These are phyloP conservation scores for Penicillium glabrum DNA, from an alignment of 2,329 filamentous ascomycete genomes.

Conservation along the genomic window DNA sequence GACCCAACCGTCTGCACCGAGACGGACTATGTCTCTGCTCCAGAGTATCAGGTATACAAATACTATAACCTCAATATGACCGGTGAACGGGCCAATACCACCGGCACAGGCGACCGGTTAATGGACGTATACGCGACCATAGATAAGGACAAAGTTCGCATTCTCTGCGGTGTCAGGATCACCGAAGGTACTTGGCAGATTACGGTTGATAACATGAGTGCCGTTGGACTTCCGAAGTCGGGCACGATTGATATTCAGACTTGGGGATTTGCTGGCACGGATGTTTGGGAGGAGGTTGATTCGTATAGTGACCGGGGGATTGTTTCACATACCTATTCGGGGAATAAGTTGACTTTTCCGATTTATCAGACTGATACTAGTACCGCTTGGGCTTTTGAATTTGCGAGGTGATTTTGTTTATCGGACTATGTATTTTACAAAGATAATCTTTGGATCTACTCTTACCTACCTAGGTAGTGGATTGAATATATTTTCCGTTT, in stretches of 20 bases:
- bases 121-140: constrained; percentile 44
- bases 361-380: constrained; percentile 37
- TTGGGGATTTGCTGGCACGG: constrained; percentile 18
- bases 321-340: constrained; percentile 34
- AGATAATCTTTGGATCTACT: rapidly evolving
- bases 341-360: constrained; percentile 37
- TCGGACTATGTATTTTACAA: rapidly evolving
- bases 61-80: constrained; percentile 50
- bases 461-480: too few species aligned
- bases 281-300: constrained; percentile 28
- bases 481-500: too few species aligned
- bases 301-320: constrained; percentile 32
- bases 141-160: constrained; percentile 30
- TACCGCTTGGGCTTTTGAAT: constrained; percentile 46
- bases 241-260: constrained; percentile 37
- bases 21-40: constrained; percentile 41
- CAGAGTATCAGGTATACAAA: constrained; percentile 50
- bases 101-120: constrained; percentile 33
- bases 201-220: constrained; percentile 31
- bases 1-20: constrained; percentile 22
- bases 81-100: constrained; percentile 40
- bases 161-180: constrained; percentile 37
- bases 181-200: constrained; percentile 36
- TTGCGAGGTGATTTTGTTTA: constrained; percentile 9
- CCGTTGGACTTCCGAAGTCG: constrained; percentile 32